Base-by-base conservation (phyloP, 345 rosid species). In the Iberis pinnata region DNA sequence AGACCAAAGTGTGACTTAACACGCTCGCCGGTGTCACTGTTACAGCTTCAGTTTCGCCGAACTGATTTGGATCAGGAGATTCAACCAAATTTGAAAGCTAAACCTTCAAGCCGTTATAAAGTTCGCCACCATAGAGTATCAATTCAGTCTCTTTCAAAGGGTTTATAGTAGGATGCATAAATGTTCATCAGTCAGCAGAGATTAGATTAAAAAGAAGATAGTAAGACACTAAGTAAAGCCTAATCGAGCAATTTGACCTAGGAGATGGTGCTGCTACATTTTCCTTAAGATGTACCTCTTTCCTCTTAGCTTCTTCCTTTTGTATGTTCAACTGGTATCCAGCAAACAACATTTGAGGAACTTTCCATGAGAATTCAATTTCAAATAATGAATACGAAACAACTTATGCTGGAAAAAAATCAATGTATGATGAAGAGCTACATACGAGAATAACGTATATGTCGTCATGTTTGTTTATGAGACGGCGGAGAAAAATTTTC, bases 301-400 rank as follows among this genome's bases (percentile, higher is more conserved):
- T 82, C 85, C 87, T 90, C 87, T 84, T 87, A n/a, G 98, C 94
- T 58, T 90, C 92, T 53, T 84, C 92, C 45, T 82, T 86, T 52
- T 87, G 92, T 42, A 87, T 87, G 55, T 71, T 80, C 58, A 79
- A 61, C 97, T 89, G 79, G 12, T 26, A 45, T 52, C 18, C 20
- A 58, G 25, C 35, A 49, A 8, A 27, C 8, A 27, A 27, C 9
- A 27, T n/a, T n/a, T n/a, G n/a, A n/a, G n/a, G n/a, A n/a, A n/a
- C n/a, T n/a, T n/a, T n/a, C n/a, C n/a, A n/a, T n/a, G n/a, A n/a
- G n/a, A n/a, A n/a, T n/a, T n/a, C n/a, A n/a, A n/a, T n/a, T n/a
- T n/a, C n/a, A n/a, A n/a, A n/a, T n/a, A n/a, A n/a, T n/a, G n/a
- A n/a, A n/a, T n/a, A n/a, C n/a, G n/a, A n/a, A n/a, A n/a, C n/a